Percentiles rank a stretch among this genome's conserved stretches.
phyloP scores from a whole-genome alignment of 768 basidiomycete species.

The Serendipita sp. region DNA sequence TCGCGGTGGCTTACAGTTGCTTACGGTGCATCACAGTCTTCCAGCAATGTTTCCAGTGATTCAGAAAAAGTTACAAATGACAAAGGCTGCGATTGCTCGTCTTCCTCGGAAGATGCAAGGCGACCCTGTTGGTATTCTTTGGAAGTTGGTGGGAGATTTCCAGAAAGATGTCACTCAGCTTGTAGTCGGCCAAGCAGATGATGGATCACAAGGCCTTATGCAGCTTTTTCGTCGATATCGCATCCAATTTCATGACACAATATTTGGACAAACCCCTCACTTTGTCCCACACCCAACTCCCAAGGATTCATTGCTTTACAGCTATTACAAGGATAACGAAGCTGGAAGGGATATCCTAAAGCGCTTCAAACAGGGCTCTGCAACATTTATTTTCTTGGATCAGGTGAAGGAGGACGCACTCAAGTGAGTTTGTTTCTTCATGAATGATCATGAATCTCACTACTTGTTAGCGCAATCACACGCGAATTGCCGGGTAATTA shows the following conservation, averaged over 20 bases:
- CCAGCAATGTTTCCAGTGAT: constrained; percentile 48
- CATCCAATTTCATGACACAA: constrained; percentile 29
- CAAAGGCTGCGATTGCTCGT: constrained; percentile 20
- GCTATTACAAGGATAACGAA: neutral
- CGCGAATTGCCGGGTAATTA: constrained; percentile 55
- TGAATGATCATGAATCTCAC: neutral
- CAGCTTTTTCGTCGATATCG: constrained; percentile 40
- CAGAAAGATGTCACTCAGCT: constrained; percentile 28
- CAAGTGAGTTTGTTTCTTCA: constrained; percentile 24
- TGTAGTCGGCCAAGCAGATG: constrained; percentile 38
- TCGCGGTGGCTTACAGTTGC: too few relatives aligned
- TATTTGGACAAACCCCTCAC: constrained; percentile 19
- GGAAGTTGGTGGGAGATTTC: constrained; percentile 33
- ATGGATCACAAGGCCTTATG: constrained; percentile 29
- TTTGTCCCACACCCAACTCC: neutral
- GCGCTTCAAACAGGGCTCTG: neutral
- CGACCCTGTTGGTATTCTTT: constrained; percentile 42
- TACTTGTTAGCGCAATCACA: constrained; percentile 39
- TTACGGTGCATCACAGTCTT: too few relatives aligned
- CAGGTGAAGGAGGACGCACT: constrained; percentile 35
- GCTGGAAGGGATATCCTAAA: neutral
- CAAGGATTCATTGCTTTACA: too few relatives aligned
- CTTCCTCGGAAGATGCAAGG: constrained; percentile 39
- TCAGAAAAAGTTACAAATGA: constrained; percentile 27
- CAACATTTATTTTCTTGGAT: constrained; percentile 31